Evolutionary conservation across 352 stramenopile genomes (phyloP), one percentile per base, ranked within the genome.

Genomic region (Phytophthora pisi): DNA sequence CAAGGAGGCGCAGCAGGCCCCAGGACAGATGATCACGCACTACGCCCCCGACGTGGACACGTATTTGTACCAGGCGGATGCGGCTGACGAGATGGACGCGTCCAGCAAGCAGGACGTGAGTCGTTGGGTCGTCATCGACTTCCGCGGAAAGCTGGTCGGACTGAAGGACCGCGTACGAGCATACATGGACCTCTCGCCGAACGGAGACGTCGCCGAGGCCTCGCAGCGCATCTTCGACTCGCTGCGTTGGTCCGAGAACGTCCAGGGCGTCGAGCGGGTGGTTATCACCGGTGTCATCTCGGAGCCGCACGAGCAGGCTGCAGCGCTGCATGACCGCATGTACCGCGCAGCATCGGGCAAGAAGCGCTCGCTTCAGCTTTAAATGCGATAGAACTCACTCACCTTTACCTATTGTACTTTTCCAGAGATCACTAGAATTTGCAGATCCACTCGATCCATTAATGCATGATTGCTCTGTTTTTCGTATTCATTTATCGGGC

Each of bases 11-110:
- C 86, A 97, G 51, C 90, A 98, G 36, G 95, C 97, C 4, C 97
- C 97, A 0, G 97, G 97, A 13, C 97, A 99, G 81, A 87, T 96
- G 23, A 86, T 99, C 70, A 99, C 94, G 28, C 98, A 99, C 77
- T 99, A 99, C 72, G 97, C 98, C 10, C 98, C 98, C 0, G 88
- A 99, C 64, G 88, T 98, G 30, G 79, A 94, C 68, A 97, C 92
- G 38, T 97, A 91, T 70, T 69, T 98, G 56, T 80, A 90, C 59
- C 77, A 91, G 45, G 50, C 58, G 1, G 62, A 78, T n/a, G 80
- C 75, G 3, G 20, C 10, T 3, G 77, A 88, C 43, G 50, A 52
- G 23, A 78, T 88, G 46, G 64, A 87, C 42, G 51, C 75, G 2
- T 57, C 74, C 0, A 26, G 1, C 10, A 57, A 55, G 0, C 61